These are phyloP conservation scores for Boletus sp. DNA, from an alignment of 1,284 basidiomycete species.

Conservation along the genomic window DNA sequence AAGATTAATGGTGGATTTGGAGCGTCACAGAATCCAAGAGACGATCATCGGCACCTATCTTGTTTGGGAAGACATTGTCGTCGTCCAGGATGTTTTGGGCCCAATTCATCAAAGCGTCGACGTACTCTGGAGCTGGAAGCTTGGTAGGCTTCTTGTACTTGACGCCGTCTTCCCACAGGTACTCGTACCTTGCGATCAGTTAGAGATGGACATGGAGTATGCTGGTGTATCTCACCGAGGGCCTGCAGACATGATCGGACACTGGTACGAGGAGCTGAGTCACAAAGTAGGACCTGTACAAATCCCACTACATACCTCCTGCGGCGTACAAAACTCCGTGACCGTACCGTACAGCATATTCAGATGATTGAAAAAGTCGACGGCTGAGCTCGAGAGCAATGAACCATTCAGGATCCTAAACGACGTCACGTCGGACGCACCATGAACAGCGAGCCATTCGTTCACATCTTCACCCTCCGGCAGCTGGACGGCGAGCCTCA, in stretches of 20 bases:
- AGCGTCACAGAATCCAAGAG: background rate
- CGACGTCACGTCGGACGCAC: slow-evolving; percentile 44
- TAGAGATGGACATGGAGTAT: slow-evolving; percentile 9
- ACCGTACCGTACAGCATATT: slow-evolving; percentile 97
- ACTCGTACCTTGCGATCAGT: slow-evolving; percentile 68
- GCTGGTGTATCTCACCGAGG: slow-evolving; percentile 64
- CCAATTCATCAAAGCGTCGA: slow-evolving; percentile 99
- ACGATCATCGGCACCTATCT: slow-evolving; percentile 63
- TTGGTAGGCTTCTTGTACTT: slow-evolving; percentile 93
- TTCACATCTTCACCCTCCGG: slow-evolving; percentile 94
- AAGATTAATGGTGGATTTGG: background rate
- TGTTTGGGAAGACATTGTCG: slow-evolving; percentile 90
- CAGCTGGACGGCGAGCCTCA: slow-evolving; percentile 83
- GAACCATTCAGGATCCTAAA: background rate
- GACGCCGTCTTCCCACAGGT: slow-evolving; percentile 96
- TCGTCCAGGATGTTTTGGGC: slow-evolving; percentile 92
- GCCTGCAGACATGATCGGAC: slow-evolving; percentile 98
- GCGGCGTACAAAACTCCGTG: slow-evolving; percentile 93
- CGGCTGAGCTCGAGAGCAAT: slow-evolving; percentile 48
- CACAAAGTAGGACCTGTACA: slow-evolving; percentile 11
- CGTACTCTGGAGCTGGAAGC: slow-evolving; percentile 92
- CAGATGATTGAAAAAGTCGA: slow-evolving; percentile 94
- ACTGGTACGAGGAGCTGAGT: slow-evolving; percentile 45
- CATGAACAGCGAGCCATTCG: slow-evolving; percentile 96
- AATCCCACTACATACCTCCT: slow-evolving; percentile 62